Evolutionary conservation across 768 basidiomycete species (phyloP), one percentile per base, ranked within the genome.

Genomic region (Mycena galopus): DNA sequence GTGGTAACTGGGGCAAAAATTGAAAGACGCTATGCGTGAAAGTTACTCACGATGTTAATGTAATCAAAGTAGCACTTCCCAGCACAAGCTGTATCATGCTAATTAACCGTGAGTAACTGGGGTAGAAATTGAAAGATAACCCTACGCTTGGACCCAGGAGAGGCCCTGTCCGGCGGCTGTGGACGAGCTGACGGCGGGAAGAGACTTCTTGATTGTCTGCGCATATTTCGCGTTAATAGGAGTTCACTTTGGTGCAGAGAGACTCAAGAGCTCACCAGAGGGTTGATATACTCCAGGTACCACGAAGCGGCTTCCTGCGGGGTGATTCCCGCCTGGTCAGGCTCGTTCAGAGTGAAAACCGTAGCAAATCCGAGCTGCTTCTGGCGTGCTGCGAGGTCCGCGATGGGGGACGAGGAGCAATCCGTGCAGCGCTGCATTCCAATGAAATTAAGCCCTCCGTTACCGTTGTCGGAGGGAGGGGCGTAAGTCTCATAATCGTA

Each of bases 371-470:
- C 64, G 32, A 65, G 81, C 3, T 73, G 37, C 56, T 79, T n/a
- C 75, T 78, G 81, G 70, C 81, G 82, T 39, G 80, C 72, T 17
- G 75, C 69, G 10, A 83, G 80, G n/a, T 78, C 64, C 4, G 75
- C 70, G 10, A 83, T 76, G 9, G 82, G 82, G 47, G 82, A 83
- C 11, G 82, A 83, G 64, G 7, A 58, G 19, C 82, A 83, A 39
- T 84, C 81, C 17, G 71, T 25, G 66, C 82, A 84, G 17, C 79
- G 81, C 64, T 83, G 83, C 82, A 79, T 83, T 11, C 82, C 82
- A 5, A 83, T 81, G 69, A 83, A 83, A 0, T 73, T 75, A 21
- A 83, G 81, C 5, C 83, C 82, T 1, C 82, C 82, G 7, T 75
- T 76, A 1, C 82, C 83, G 30, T 82, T 81, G 12, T 77, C 79